These are phyloP conservation scores for Aspergillus biplanus DNA, from an alignment of 495 filamentous ascomycete genomes.

Conservation along the genomic window DNA sequence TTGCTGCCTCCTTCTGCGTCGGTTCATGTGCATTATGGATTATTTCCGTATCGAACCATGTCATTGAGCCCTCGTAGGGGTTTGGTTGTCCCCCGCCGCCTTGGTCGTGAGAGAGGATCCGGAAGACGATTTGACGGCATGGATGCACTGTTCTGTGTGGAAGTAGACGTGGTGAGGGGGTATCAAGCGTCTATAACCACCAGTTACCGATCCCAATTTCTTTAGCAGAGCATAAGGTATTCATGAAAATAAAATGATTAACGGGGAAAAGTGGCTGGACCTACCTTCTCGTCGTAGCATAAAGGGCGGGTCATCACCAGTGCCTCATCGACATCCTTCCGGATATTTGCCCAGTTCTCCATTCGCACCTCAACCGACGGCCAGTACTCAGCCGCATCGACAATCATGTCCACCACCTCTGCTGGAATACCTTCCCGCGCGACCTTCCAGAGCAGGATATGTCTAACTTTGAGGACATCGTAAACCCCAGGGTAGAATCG, in stretches of 20 bases:
- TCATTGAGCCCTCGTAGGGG: constrained; percentile 62
- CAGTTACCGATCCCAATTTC: background rate
- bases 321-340: constrained; percentile 44
- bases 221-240: background rate
- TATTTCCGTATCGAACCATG: constrained; percentile 71
- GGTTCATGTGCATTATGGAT: constrained; percentile 31
- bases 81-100: constrained; percentile 41
- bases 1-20: constrained; percentile 1
- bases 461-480: constrained; percentile 43
- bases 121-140: constrained; percentile 65
- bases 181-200: constrained; percentile 20
- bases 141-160: constrained; percentile 45
- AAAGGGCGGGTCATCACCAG: constrained; percentile 44
- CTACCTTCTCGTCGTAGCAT: constrained; percentile 42
- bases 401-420: constrained; percentile 68
- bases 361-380: constrained; percentile 43
- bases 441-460: constrained; percentile 45
- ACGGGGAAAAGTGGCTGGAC: constrained; percentile 2
- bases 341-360: constrained; percentile 30
- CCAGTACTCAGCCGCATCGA: constrained; percentile 77
- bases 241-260: background rate
- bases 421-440: constrained; percentile 49
- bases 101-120: constrained; percentile 67
- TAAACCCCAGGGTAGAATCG: constrained; percentile 33
- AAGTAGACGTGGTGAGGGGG: constrained; percentile 28